Evolutionary conservation across 805 yeast genomes (phyloP), one percentile per base, ranked within the genome.

Genomic region (Candida ascalaphidarum): DNA sequence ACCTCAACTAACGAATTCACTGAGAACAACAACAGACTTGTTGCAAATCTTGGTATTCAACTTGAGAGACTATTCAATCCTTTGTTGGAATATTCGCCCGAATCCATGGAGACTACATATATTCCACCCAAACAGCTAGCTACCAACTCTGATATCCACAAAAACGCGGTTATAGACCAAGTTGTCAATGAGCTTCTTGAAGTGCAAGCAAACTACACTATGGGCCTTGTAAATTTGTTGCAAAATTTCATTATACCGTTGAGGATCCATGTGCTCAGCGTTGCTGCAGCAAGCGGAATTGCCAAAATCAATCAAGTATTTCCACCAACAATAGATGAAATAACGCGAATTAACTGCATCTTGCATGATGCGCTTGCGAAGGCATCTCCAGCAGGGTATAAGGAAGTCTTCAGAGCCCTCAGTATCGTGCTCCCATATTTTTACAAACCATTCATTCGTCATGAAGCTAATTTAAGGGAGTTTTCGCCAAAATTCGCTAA

Each of bases 251-350:
- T 88, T 22, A 76, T 86, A 15, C 94, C 95, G 0, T 52, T 86
- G 21, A 66, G 97, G 40, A 72, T 81, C 11, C 66, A 68, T 32
- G 85, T 81, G 1, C 52, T 84, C 19, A 68, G 74, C 30, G 69
- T 69, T 1, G 50, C 76, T 5, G 60, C 68, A 3, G 65, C 65
- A 8, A 48, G 73, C 23, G 76, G 83, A 1, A 75, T 81, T 3
- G 52, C 77, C 2, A 74, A 75, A 39, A 63, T 88, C 19, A 88
- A 89, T 50, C 65, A 75, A 27, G 66, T 85, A 1, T 86, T 89
- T 46, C 96, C 97, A 3, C 96, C 96, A 1, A 89, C 97, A 0
- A 81, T 89, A 12, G 96, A 89, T 53, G 97, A 89, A 56, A 77
- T 89, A 11, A 82, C 94, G 8, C 67, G 96, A 44, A 78, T 89